These are phyloP conservation scores for Suillus cothurnatus DNA, from an alignment of 768 basidiomycete species.

Conservation along the genomic window DNA sequence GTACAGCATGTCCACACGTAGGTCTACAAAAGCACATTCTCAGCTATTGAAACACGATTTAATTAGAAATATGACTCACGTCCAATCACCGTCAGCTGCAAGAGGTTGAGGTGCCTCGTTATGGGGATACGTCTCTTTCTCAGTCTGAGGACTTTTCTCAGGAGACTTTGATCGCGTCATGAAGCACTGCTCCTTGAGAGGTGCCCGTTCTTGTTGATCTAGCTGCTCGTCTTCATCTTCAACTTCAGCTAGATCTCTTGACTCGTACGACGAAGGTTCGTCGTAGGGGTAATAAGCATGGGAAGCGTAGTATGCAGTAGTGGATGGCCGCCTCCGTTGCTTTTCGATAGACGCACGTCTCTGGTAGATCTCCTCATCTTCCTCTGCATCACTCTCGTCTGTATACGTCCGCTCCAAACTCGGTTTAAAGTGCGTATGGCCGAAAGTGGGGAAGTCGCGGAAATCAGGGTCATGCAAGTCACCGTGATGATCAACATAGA, in stretches of 20 bases:
- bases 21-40: constrained; percentile 43
- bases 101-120: constrained; percentile 11
- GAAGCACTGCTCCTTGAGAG: constrained; percentile 31
- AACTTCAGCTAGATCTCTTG: constrained; percentile 26
- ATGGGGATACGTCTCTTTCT: constrained; percentile 18
- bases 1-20: constrained; percentile 55
- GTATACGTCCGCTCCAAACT: constrained; percentile 37
- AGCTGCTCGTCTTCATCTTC: constrained; percentile 26
- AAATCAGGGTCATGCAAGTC: constrained; percentile 71
- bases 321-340: constrained; percentile 29
- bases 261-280: constrained; percentile 34
- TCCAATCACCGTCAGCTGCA: constrained; percentile 31
- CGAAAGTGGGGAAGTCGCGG: constrained; percentile 57
- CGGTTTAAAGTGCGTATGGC: constrained; percentile 22
- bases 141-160: constrained; percentile 19
- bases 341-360: constrained; percentile 21
- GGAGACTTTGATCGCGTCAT: constrained; percentile 22
- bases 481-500: constrained; percentile 62
- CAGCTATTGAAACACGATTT: background rate
- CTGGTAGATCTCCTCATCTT: constrained; percentile 27
- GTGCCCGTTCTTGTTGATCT: constrained; percentile 20
- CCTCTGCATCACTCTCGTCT: constrained; percentile 34
- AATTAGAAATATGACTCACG: constrained; percentile 25
- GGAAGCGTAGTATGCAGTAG: constrained; percentile 21
- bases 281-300: constrained; percentile 29